phyloP scores from a whole-genome alignment of 345 rosid genomes.

The Raphanus sativus region DNA sequence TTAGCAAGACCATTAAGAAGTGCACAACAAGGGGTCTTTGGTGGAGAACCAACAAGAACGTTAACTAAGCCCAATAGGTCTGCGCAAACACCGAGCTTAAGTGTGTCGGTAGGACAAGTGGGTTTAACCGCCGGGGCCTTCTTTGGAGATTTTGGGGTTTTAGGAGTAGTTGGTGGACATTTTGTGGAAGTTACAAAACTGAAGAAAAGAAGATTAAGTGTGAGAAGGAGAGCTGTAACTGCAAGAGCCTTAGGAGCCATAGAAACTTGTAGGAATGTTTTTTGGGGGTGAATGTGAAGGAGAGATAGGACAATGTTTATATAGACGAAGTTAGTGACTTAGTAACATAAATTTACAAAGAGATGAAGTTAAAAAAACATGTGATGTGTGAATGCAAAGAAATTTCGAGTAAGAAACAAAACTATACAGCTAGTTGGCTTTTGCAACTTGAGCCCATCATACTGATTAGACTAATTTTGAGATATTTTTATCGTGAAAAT shows the following conservation, averaged over 20 bases:
- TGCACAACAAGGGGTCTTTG: conserved; percentile 62
- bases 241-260: conserved; percentile 41
- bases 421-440: conserved; percentile 23
- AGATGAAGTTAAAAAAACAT: neutral
- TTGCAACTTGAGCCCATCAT: conserved; percentile 33
- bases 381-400: conserved; percentile 29
- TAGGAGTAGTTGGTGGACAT: conserved; percentile 46
- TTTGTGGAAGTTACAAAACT: conserved; percentile 53
- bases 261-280: neutral
- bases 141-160: conserved; percentile 30
- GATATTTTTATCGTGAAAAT: neutral
- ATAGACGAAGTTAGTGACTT: conserved; percentile 18
- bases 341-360: neutral
- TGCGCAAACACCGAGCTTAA: conserved; percentile 66
- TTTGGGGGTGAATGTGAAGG: conserved; percentile 20
- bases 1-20: conserved; percentile 54
- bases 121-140: conserved; percentile 32
- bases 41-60: conserved; percentile 54
- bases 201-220: conserved; percentile 65
- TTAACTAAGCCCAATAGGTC: conserved; percentile 50
- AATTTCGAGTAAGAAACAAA: conserved; percentile 31
- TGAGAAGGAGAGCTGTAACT: conserved; percentile 48
- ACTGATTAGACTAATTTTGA: conserved; percentile 25
- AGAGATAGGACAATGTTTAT: conserved; percentile 18
- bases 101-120: conserved; percentile 67